These are phyloP conservation scores for Fusarium ramigenum DNA, from an alignment of 2,329 filamentous ascomycete genomes.

Conservation along the genomic window DNA sequence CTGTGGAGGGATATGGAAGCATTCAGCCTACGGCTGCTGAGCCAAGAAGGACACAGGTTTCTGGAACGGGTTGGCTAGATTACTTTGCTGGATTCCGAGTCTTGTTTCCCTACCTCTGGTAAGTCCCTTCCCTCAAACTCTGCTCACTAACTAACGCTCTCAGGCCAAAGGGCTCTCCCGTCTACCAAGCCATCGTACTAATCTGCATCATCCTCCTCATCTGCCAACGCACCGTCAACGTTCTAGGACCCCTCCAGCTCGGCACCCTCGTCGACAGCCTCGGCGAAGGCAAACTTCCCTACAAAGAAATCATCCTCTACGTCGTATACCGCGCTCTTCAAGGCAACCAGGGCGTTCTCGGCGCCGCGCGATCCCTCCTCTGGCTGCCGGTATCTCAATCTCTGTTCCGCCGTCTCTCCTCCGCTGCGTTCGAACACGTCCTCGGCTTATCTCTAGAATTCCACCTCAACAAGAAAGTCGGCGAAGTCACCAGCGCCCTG, in stretches of 20 bases:
- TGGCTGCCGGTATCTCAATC: conserved; percentile 60
- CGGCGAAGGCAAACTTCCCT: conserved; percentile 53
- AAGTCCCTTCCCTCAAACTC: background rate
- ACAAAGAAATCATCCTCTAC: conserved; percentile 55
- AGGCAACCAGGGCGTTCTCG: conserved; percentile 56
- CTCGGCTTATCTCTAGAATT: conserved; percentile 59
- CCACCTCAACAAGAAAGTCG: conserved; percentile 61
- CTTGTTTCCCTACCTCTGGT: conserved; percentile 59
- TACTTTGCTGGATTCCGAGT: conserved; percentile 57
- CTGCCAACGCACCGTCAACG: conserved; percentile 55
- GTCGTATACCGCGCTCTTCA: conserved; percentile 56
- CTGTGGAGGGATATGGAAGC: conserved; percentile 44
- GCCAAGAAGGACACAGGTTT: conserved; percentile 45
- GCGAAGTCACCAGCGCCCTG: conserved; percentile 60
- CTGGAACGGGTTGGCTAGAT: conserved; percentile 54
- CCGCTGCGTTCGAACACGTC: conserved; percentile 59
- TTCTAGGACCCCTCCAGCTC: conserved; percentile 55
- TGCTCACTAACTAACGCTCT: conserved; percentile 4
- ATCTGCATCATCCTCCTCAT: conserved; percentile 54
- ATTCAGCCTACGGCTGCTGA: conserved; percentile 12
- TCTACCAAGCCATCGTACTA: conserved; percentile 53
- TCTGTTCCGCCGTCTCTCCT: conserved; percentile 54
- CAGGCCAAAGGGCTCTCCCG: conserved; percentile 54
- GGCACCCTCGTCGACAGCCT: conserved; percentile 53
- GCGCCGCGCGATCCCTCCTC: conserved; percentile 53